These are phyloP conservation scores for Apiospora rasikravindrae DNA, from an alignment of 2,329 filamentous ascomycete species.

Conservation along the genomic window DNA sequence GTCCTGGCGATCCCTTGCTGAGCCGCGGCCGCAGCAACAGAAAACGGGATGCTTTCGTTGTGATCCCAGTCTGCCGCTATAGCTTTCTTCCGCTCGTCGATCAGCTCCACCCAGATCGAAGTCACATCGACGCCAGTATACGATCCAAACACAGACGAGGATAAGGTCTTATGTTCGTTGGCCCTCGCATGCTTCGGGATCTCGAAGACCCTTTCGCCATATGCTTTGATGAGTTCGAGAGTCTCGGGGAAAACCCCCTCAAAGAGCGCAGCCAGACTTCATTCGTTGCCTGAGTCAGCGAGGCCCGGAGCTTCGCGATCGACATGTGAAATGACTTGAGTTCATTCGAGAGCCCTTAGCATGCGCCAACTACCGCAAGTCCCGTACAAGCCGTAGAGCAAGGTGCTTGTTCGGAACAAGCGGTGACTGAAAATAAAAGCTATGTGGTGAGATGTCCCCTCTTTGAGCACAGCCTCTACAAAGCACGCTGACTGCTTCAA, in stretches of 20 bases:
- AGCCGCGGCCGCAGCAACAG: background rate
- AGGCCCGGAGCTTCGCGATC: constrained; percentile 6
- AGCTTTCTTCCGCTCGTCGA: constrained; percentile 27
- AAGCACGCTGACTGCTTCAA: background rate
- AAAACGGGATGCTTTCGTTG: background rate
- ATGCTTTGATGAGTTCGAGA: constrained; percentile 39
- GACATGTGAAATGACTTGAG: background rate
- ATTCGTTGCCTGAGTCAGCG: constrained; percentile 18
- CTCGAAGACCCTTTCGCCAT: constrained; percentile 23
- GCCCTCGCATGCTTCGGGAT: constrained; percentile 4
- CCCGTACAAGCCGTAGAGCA: too few relatives aligned
- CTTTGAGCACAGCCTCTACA: background rate
- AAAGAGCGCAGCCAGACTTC: constrained; percentile 45
- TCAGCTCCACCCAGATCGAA: constrained; percentile 40
- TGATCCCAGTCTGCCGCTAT: constrained; percentile 19
- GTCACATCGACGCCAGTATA: constrained; percentile 35
- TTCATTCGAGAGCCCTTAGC: too few relatives aligned
- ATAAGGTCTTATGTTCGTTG: background rate
- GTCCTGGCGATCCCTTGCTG: constrained; percentile 29
- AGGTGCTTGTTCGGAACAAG: too few relatives aligned
- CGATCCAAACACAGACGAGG: constrained; percentile 21
- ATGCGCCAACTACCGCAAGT: too few relatives aligned
- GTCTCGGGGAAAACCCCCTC: constrained; percentile 37
- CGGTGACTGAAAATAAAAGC: too few relatives aligned
- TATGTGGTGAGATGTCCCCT: background rate